phyloP scores from a whole-genome alignment of 805 yeast species.

The Metschnikowia amazonensis region DNA sequence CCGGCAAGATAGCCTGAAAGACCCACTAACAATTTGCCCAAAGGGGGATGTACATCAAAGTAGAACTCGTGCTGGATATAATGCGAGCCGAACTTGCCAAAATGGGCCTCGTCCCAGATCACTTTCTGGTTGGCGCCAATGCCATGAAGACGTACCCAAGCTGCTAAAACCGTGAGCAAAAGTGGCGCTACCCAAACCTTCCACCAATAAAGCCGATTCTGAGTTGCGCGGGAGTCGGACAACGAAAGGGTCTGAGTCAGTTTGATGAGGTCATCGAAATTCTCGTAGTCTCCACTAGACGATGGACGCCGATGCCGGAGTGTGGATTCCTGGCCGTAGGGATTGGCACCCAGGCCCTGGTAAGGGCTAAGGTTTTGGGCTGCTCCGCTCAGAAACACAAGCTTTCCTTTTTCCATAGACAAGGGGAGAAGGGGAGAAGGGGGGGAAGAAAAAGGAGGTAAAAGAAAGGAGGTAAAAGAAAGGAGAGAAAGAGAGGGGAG shows the following conservation, averaged over 20 bases:
- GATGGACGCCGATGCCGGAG: constrained; percentile 3
- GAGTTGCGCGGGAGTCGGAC: background rate
- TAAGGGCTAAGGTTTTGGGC: background rate
- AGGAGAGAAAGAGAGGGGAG: background rate
- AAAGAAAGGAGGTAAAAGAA: background rate
- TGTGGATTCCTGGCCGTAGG: background rate
- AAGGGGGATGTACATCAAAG: constrained; percentile 85
- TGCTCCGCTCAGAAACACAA: constrained; percentile 1
- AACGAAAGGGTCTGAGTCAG: constrained; percentile 17
- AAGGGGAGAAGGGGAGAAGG: background rate
- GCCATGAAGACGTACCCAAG: constrained; percentile 50
- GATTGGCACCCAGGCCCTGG: background rate
- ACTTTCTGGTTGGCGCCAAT: constrained; percentile 63
- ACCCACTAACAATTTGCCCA: constrained; percentile 79
- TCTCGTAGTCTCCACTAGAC: background rate
- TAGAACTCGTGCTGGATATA: constrained; percentile 76
- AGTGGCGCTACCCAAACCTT: constrained; percentile 9
- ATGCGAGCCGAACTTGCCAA: constrained; percentile 81
- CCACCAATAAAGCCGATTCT: constrained; percentile 5
- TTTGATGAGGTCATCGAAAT: constrained; percentile 16
- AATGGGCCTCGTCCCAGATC: constrained; percentile 94
- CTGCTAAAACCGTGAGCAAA: constrained; percentile 14
- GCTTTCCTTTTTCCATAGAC: constrained; percentile 1
- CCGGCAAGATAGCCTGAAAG: constrained; percentile 77
- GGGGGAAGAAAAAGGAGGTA: background rate